Percentiles rank a stretch among this genome's conserved stretches.
Conservation (phyloP, 306 rosid species). For the Vachellia pachyceras region DNA sequence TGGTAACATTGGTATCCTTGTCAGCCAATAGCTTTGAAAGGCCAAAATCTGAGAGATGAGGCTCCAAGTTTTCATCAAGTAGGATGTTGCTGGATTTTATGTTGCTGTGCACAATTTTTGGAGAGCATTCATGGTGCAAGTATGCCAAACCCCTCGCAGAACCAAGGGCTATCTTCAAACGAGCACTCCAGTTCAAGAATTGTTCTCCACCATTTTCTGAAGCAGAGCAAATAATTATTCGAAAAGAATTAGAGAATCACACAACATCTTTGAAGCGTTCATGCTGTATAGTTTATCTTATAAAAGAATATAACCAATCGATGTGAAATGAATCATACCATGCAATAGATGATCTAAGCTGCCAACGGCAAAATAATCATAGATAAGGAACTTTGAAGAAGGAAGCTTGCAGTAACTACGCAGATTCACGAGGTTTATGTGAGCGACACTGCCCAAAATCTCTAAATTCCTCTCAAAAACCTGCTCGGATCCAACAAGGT, state of each 20-base stretch:
- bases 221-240: not conserved
- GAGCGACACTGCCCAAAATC: conserved; percentile 89
- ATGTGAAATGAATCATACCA: conserved; percentile 53
- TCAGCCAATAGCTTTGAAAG: conserved; percentile 94
- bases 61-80: conserved; percentile 86
- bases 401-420: conserved; percentile 98
- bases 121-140: conserved; percentile 92
- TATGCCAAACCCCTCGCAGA: conserved; percentile 93
- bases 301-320: not conserved
- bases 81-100: conserved; percentile 97
- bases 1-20: conserved; percentile 92
- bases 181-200: conserved; percentile 72
- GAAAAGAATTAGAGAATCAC: conserved; percentile 10
- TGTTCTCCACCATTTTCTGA: conserved; percentile 53
- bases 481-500: conserved; percentile 80
- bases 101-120: conserved; percentile 86
- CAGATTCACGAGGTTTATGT: conserved; percentile 84
- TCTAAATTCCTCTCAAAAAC: conserved; percentile 90
- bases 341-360: conserved; percentile 93
- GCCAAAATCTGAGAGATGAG: conserved; percentile 90
- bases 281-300: not conserved
- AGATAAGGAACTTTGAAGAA: conserved; percentile 85
- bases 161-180: conserved; percentile 89
- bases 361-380: conserved; percentile 77
- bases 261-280: not conserved